Evolutionary conservation across 495 filamentous ascomycete genomes (phyloP).

Genomic region (Talaromyces liani): DNA sequence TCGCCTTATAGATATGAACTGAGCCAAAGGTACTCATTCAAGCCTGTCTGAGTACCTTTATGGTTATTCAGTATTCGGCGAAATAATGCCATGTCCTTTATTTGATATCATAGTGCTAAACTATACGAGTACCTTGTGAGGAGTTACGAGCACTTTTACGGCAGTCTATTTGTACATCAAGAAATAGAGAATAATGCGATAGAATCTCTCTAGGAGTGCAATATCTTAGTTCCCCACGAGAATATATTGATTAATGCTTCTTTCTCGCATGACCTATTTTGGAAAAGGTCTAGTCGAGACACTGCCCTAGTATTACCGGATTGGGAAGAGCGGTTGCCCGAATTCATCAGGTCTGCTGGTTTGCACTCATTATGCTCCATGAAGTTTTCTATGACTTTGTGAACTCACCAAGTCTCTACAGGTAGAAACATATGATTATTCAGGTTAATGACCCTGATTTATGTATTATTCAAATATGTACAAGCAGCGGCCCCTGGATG

Average conservation of each 20-base stretch:
- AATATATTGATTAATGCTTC: not conserved
- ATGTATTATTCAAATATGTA: not conserved
- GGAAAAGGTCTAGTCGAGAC: not conserved
- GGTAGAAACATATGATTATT: too few species aligned
- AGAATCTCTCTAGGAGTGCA: too few species aligned
- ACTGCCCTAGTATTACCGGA: not conserved
- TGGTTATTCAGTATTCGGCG: not conserved
- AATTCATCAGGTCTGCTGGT: not conserved
- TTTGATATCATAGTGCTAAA: not conserved
- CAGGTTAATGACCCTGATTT: too few species aligned
- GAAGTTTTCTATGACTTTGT: too few species aligned
- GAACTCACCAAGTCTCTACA: too few species aligned
- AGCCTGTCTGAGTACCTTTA: not conserved
- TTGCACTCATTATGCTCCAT: not conserved
- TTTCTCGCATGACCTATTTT: not conserved
- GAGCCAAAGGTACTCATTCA: not conserved
- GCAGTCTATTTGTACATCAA: not conserved
- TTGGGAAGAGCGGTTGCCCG: not conserved
- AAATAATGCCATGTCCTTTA: not conserved
- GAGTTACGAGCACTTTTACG: not conserved
- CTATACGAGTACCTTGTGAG: not conserved
- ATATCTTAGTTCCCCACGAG: too few species aligned
- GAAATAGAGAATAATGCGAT: not conserved
- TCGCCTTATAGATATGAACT: not conserved
- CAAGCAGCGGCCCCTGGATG: not conserved